These are phyloP conservation scores for Clitocybe nebularis DNA, from an alignment of 1,284 basidiomycete species.

Conservation along the genomic window DNA sequence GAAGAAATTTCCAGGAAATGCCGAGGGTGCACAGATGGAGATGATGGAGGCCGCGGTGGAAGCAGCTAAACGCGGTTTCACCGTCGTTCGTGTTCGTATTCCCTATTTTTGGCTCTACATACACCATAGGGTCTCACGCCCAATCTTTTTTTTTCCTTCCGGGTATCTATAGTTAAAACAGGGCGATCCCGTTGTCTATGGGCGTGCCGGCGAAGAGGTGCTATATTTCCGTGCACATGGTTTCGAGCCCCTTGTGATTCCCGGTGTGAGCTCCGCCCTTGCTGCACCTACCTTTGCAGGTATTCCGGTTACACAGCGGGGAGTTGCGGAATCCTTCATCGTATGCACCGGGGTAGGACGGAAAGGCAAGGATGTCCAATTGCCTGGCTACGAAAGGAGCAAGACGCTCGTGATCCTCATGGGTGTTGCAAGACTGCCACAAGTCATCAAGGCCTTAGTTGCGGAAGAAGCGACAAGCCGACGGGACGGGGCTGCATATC, in stretches of 20 bases:
- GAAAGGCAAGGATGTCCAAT: slow-evolving; percentile 76
- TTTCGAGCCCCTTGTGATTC: slow-evolving; percentile 80
- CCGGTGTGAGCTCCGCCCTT: slow-evolving; percentile 86
- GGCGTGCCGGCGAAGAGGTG: slow-evolving; percentile 92
- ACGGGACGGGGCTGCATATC: slow-evolving; percentile 65
- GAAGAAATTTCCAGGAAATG: slow-evolving; percentile 96
- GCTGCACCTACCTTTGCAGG: slow-evolving; percentile 87
- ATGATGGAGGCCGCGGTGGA: slow-evolving; percentile 89
- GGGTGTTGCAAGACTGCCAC: slow-evolving; percentile 85
- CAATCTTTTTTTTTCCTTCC: slow-evolving; percentile 7
- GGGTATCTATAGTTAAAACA: slow-evolving; percentile 86
- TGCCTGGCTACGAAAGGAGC: slow-evolving; percentile 84
- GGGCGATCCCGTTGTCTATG: slow-evolving; percentile 95
- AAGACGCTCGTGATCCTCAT: slow-evolving; percentile 86
- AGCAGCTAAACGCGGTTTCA: slow-evolving; percentile 75
- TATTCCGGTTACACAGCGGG: slow-evolving; percentile 94
- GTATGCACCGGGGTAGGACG: slow-evolving; percentile 94
- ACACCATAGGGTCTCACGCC: neutral
- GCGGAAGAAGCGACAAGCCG: slow-evolving; percentile 20
- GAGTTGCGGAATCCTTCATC: slow-evolving; percentile 84
- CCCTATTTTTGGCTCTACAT: slow-evolving; percentile 7
- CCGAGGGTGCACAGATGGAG: slow-evolving; percentile 91
- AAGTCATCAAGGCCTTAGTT: slow-evolving; percentile 67
- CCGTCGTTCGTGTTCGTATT: slow-evolving; percentile 79
- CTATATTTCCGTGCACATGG: slow-evolving; percentile 86